phyloP scores from a whole-genome alignment of 345 rosid genomes.

The Gossypium mustelinum region DNA sequence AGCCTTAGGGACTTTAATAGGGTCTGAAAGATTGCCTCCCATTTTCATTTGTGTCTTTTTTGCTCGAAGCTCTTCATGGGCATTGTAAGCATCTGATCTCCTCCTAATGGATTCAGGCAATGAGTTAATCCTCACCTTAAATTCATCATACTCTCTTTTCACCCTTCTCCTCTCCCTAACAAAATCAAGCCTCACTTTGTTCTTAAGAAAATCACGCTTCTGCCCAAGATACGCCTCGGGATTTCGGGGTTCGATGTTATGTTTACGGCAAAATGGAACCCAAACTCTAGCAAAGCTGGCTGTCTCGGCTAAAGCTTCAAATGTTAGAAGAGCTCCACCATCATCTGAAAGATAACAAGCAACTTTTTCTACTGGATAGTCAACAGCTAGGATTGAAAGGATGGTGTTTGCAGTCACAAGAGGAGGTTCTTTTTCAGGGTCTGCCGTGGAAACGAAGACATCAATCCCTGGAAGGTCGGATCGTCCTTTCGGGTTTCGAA shows the following conservation, averaged over 20 bases:
- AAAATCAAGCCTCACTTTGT: conserved; percentile 68
- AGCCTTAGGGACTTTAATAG: conserved; percentile 48
- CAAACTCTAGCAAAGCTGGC: conserved; percentile 72
- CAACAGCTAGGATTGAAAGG: conserved; percentile 67
- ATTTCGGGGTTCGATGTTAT: conserved; percentile 64
- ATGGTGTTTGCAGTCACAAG: conserved; percentile 76
- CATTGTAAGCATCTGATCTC: conserved; percentile 74
- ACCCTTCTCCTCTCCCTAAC: conserved; percentile 79
- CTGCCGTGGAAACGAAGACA: conserved; percentile 75
- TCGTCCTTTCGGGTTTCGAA: conserved; percentile 68
- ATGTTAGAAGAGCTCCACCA: conserved; percentile 69
- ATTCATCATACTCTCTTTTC: conserved; percentile 81
- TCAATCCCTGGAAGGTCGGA: conserved; percentile 79
- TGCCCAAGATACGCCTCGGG: conserved; percentile 73
- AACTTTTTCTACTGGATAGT: conserved; percentile 72
- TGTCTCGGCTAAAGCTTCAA: conserved; percentile 73
- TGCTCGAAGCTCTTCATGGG: conserved; percentile 65
- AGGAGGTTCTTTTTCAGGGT: conserved; percentile 83
- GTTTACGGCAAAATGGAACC: conserved; percentile 81
- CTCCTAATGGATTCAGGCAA: conserved; percentile 65
- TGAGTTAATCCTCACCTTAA: conserved; percentile 72
- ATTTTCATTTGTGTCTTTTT: conserved; percentile 66
- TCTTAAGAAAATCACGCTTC: conserved; percentile 69
- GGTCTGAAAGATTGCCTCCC: conserved; percentile 40
- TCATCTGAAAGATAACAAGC: conserved; percentile 79